Evolutionary conservation across 192 early-diverging fungal species (phyloP), one percentile per base, ranked within the genome.

Genomic region (Gamsiella multidivaricata): DNA sequence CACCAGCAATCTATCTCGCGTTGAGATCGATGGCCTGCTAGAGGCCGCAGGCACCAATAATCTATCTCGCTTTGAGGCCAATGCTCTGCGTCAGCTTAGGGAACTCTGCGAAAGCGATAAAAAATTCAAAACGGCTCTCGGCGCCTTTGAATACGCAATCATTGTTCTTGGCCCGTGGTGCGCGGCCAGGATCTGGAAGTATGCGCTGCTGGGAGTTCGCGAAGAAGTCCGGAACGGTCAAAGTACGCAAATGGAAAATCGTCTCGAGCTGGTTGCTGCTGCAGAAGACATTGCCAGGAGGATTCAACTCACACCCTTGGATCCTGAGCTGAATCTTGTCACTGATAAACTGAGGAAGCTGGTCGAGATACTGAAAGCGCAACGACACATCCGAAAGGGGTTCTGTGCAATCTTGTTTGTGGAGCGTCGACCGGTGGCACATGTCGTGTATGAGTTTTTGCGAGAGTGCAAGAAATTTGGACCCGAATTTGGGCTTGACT

Each of bases 401-500:
- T 91, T 96, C 61, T 93, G 95, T 59, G 94, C 92, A 1, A 97
- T 98, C 39, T 86, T 98, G 15, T 98, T 98, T 78, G 89, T 91
- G 4, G 82, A 88, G 52, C 86, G 91, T 18, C 83, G 95, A 22
- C 74, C 90, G 3, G 90, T 90, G 3, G 95, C 93, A 0, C 68
- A 73, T 51, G 81, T 80, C 0, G 28, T 88, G 18, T 60, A 87
- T 31, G 61, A 88, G 11, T 72, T 95, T 5, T 80, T 91, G n/a
- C 23, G 83, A 6, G 51, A 70, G 43, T 55, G 58, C 33, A 34
- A 85, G n/a, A 71, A 86, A 32, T 82, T 94, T 22, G 81, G 79
- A 17, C 81, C 91, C 3, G 46, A 26, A 5, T 54, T 54, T 43
- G 58, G 59, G 12, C 36, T 80, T 31, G 50, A 64, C 15, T 84